Conservation (phyloP, 108 stramenopile genomes). For the Ochromonas danica region DNA sequence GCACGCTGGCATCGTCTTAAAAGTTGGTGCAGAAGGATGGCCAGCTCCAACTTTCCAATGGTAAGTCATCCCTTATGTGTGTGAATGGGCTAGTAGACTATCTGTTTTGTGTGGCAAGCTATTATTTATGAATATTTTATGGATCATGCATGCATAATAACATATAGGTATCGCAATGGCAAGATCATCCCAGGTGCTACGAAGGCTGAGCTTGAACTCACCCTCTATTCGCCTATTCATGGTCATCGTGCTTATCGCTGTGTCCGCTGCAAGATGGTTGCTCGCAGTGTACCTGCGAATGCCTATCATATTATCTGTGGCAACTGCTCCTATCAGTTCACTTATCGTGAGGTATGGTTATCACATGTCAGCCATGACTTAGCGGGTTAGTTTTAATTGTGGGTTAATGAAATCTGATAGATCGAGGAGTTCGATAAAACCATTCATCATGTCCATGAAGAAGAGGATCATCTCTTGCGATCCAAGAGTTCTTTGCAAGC, state of each 20-base stretch:
- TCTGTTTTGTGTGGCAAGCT: too few species aligned
- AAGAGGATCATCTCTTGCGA: not conserved
- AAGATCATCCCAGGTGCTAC: conserved; percentile 6
- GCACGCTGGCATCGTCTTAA: not conserved
- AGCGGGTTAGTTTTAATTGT: too few species aligned
- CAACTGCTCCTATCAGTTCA: conserved; percentile 36
- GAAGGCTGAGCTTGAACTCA: not conserved
- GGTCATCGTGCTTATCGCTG: conserved; percentile 36
- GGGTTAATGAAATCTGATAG: too few species aligned
- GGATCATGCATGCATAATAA: too few species aligned
- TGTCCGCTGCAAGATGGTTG: conserved; percentile 42
- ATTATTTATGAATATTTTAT: too few species aligned
- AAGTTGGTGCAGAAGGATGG: conserved; percentile 39
- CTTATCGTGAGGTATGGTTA: conserved; percentile 26
- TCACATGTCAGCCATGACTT: too few species aligned
- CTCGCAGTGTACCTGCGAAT: conserved; percentile 31
- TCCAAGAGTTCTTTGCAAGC: not conserved
- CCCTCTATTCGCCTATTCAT: not conserved
- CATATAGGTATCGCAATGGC: conserved; percentile 34
- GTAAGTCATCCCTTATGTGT: too few species aligned
- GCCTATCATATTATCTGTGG: conserved; percentile 39
- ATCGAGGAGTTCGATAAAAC: conserved; percentile 23
- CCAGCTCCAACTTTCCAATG: conserved; percentile 45
- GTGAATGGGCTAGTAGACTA: too few species aligned
- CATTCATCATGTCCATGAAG: not conserved